A percentile compares a stretch with the other conserved stretches of the same genome.
phyloP scores from a whole-genome alignment of 1,139 yeast genomes.

The Kluyveromyces marxianus region DNA sequence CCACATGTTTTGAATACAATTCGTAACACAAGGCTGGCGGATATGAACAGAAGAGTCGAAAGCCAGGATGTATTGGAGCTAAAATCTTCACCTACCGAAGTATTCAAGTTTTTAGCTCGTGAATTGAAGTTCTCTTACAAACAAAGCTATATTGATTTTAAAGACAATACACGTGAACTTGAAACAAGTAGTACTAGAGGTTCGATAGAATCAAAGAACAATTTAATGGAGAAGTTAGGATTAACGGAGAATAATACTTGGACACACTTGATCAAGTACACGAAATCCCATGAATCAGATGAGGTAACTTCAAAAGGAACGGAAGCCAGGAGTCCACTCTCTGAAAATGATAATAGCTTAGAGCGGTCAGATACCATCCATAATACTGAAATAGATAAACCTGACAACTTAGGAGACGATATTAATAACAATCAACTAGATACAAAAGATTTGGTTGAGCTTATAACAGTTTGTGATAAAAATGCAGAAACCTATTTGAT shows the following conservation, averaged over 20 bases:
- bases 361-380: neutral
- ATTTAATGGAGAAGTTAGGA: constrained; percentile 27
- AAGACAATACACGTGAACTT: constrained; percentile 6
- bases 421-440: constrained; percentile 12
- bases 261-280: constrained; percentile 25
- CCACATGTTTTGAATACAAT: constrained; percentile 26
- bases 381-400: constrained; percentile 9
- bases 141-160: constrained; percentile 14
- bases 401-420: constrained; percentile 9
- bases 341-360: neutral
- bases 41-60: constrained; percentile 5
- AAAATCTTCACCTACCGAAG: constrained; percentile 27
- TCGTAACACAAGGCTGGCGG: constrained; percentile 17
- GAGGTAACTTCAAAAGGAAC: constrained; percentile 15
- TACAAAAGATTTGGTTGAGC: constrained; percentile 19
- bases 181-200: constrained; percentile 11
- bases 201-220: constrained; percentile 16
- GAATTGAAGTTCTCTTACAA: constrained; percentile 27
- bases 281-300: constrained; percentile 15
- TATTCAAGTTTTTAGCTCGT: constrained; percentile 27
- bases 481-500: constrained; percentile 28
- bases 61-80: constrained; percentile 13
- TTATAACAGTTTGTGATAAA: constrained; percentile 26
- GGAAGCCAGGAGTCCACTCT: constrained; percentile 2
- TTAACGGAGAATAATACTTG: constrained; percentile 29